Conservation (phyloP, 805 yeast genomes). For the Sungouiella blattae region DNA sequence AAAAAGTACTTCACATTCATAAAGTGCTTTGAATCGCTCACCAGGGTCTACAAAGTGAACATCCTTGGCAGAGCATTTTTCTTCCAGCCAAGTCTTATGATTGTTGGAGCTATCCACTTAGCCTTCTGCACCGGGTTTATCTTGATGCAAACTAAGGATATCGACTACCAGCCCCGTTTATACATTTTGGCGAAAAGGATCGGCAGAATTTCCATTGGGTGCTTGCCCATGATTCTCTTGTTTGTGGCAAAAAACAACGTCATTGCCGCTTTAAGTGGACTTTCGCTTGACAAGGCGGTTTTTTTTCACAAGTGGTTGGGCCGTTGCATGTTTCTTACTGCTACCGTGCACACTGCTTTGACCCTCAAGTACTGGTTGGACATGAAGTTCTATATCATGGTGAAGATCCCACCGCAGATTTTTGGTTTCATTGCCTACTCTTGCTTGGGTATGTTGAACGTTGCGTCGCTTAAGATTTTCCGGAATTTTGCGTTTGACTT, state of each 20-base stretch:
- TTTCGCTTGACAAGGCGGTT: slow-evolving; percentile 36
- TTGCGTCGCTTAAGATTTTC: slow-evolving; percentile 33
- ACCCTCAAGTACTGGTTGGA: slow-evolving; percentile 39
- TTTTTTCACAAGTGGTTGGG: slow-evolving; percentile 46
- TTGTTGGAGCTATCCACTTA: slow-evolving; percentile 25
- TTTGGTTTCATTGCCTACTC: slow-evolving; percentile 47
- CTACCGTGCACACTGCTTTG: slow-evolving; percentile 33
- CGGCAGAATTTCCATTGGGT: slow-evolving; percentile 38
- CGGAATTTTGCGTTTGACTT: slow-evolving; percentile 40
- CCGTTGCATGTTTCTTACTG: slow-evolving; percentile 33
- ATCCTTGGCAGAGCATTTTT: slow-evolving; percentile 19
- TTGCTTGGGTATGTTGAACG: slow-evolving; percentile 31
- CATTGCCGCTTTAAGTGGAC: slow-evolving; percentile 37
- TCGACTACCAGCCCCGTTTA: slow-evolving; percentile 34
- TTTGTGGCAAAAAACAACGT: slow-evolving; percentile 39
- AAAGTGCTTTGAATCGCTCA: slow-evolving; percentile 26
- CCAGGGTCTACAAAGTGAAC: slow-evolving; percentile 21
- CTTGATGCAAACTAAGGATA: slow-evolving; percentile 30
- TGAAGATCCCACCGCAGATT: slow-evolving; percentile 46
- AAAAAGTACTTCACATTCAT: slow-evolving; percentile 24
- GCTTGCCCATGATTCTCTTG: slow-evolving; percentile 35
- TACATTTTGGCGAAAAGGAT: slow-evolving; percentile 43
- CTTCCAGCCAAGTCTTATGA: slow-evolving; percentile 40
- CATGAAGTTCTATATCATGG: slow-evolving; percentile 35
- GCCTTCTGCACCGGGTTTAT: slow-evolving; percentile 28